These are phyloP conservation scores for Talaromyces piceae DNA, from an alignment of 2,329 filamentous ascomycete genomes.

Conservation along the genomic window DNA sequence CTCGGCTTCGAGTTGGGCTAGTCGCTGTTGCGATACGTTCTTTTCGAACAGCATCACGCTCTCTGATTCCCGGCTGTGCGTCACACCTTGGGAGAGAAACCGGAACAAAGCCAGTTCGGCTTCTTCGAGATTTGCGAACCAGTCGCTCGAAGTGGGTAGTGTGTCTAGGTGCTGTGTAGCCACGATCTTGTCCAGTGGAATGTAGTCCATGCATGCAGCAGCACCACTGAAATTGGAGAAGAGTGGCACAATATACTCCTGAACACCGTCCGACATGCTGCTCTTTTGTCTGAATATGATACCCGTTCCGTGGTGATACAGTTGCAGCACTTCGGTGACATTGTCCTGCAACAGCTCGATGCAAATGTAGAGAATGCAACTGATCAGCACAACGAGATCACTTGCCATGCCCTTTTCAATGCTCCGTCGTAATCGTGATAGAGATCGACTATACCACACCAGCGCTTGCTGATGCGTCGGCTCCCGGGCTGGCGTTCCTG, in stretches of 20 bases:
- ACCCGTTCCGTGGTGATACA: conserved; percentile 23
- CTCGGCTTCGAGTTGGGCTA: background rate
- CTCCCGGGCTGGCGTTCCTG: background rate
- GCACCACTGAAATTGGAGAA: conserved; percentile 15
- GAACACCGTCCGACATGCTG: conserved; percentile 10
- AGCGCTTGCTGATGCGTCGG: conserved; percentile 21
- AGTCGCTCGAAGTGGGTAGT: no score
- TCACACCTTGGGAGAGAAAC: background rate
- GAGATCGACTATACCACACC: conserved; percentile 25
- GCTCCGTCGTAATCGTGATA: conserved; percentile 19
- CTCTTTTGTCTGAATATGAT: conserved; percentile 19
- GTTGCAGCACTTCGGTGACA: conserved; percentile 19
- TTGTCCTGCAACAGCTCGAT: conserved; percentile 24
- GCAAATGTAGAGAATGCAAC: conserved; percentile 27
- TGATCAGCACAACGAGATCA: conserved; percentile 23
- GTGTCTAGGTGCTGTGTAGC: background rate
- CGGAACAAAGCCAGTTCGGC: background rate
- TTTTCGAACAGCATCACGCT: background rate
- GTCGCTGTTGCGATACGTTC: background rate
- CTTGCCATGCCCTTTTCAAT: conserved; percentile 20
- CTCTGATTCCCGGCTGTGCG: background rate
- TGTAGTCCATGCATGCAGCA: background rate
- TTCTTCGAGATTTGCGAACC: background rate
- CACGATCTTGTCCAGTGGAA: background rate
- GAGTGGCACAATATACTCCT: conserved; percentile 5